phyloP scores from a whole-genome alignment of 75 land plant genomes.

The Selaginella tamariscina region DNA sequence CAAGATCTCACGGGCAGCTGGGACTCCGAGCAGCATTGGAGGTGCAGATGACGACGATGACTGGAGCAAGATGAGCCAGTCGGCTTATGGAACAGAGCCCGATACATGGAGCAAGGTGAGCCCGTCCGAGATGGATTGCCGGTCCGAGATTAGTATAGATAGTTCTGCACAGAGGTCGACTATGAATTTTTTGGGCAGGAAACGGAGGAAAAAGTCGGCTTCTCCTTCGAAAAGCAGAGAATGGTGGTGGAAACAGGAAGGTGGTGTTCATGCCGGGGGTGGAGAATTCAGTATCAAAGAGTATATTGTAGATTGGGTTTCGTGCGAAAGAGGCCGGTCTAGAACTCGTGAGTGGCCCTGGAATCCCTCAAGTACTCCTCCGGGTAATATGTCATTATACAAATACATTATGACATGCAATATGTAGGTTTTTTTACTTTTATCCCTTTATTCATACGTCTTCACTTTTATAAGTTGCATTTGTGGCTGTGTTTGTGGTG shows the following conservation, averaged over 20 bases:
- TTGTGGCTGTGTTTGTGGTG: too few species aligned
- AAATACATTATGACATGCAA: too few species aligned
- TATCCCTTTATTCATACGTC: too few species aligned
- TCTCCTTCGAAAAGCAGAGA: conserved; percentile 17
- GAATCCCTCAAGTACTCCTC: too few species aligned
- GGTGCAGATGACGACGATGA: not conserved
- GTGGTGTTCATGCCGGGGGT: not conserved
- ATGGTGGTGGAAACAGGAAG: conserved; percentile 47
- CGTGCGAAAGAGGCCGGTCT: conserved; percentile 37
- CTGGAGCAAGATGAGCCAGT: not conserved
- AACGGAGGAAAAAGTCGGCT: conserved; percentile 9
- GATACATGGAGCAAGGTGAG: conserved; percentile 29
- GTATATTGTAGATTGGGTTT: conserved; percentile 78
- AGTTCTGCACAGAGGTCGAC: conserved; percentile 11
- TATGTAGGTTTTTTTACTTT: too few species aligned
- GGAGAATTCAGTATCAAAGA: conserved; percentile 47
- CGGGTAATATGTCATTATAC: too few species aligned
- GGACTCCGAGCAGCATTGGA: not conserved
- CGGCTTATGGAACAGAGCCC: conserved; percentile 6
- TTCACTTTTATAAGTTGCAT: too few species aligned
- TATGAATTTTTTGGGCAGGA: conserved; percentile 11
- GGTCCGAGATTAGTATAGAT: conserved; percentile 23
- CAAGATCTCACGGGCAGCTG: not conserved
- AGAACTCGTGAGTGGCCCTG: conserved; percentile 11
- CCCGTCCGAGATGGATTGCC: conserved; percentile 23